Conservation (phyloP, 306 rosid genomes). For the Pterocarpus santalinus region DNA sequence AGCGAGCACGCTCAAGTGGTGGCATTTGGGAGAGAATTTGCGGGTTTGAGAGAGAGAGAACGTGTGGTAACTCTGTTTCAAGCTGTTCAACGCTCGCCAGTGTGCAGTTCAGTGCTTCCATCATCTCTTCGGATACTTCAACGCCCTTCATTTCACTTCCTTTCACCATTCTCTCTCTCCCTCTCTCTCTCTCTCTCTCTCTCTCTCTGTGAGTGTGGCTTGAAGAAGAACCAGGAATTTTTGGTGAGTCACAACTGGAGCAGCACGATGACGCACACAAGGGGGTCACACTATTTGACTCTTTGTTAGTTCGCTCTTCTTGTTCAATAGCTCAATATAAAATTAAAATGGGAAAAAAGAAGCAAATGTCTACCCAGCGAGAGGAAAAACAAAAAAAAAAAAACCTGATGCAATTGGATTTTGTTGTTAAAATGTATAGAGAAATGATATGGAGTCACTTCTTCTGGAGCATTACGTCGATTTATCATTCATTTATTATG, state of each 20-base stretch:
- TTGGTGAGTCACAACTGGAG: not conserved
- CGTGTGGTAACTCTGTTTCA: constrained; percentile 52
- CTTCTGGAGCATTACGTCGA: no score
- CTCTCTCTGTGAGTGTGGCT: not conserved
- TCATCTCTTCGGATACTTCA: constrained; percentile 57
- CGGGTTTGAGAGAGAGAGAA: constrained; percentile 69
- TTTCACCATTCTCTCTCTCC: constrained; percentile 57
- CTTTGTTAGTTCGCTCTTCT: no score
- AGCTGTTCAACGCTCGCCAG: constrained; percentile 57
- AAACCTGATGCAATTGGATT: no score
- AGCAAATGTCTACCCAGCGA: no score
- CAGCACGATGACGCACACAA: no score
- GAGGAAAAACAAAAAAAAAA: no score
- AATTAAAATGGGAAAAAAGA: no score
- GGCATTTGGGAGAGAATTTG: constrained; percentile 64
- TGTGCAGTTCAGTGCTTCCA: constrained; percentile 65
- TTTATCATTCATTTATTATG: no score
- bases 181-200: not conserved
- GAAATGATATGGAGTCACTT: no score
- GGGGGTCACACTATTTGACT: no score
- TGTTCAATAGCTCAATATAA: no score
- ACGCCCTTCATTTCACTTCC: constrained; percentile 52
- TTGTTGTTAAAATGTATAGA: no score
- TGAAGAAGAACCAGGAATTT: not conserved
- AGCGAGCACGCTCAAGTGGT: constrained; percentile 82